Evolutionary conservation across 495 filamentous ascomycete genomes (phyloP).

Genomic region (Trichoderma orchidacearum): DNA sequence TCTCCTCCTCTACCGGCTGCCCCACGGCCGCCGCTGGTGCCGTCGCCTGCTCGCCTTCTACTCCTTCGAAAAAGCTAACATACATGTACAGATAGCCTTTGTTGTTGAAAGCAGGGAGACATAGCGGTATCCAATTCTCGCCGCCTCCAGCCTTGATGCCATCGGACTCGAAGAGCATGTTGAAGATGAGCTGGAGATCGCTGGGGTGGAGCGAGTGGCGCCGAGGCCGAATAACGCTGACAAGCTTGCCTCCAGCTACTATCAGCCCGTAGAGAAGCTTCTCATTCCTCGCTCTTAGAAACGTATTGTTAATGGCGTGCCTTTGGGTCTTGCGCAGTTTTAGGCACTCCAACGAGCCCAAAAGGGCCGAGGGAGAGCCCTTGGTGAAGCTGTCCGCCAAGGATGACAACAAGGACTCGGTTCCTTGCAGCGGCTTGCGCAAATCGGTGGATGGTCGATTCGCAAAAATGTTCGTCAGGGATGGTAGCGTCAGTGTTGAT

Average conservation of each 20-base stretch:
- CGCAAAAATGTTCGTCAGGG: conserved; percentile 77
- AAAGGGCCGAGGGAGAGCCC: conserved; percentile 76
- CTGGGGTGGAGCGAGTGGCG: conserved; percentile 93
- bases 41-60: conserved; percentile 21
- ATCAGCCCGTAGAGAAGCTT: conserved; percentile 86
- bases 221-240: conserved; percentile 85
- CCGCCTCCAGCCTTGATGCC: conserved; percentile 75
- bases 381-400: conserved; percentile 88
- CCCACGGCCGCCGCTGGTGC: conserved; percentile 9
- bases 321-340: conserved; percentile 78
- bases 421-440: conserved; percentile 83
- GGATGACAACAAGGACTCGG: conserved; percentile 80
- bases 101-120: conserved; percentile 93
- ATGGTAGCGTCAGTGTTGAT: conserved; percentile 84
- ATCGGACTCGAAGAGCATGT: conserved; percentile 96
- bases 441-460: conserved; percentile 85
- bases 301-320: conserved; percentile 68
- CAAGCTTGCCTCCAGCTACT: conserved; percentile 84
- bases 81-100: conserved; percentile 99
- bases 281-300: conserved; percentile 60
- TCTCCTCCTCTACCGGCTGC: conserved; percentile 47
- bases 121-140: conserved; percentile 96
- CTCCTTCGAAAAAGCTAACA: conserved; percentile 67
- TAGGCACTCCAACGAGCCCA: conserved; percentile 85
- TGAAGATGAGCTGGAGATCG: conserved; percentile 93